These are phyloP conservation scores for Dimargaris xerosporica DNA, from an alignment of 192 early-diverging fungal genomes.

Conservation along the genomic window DNA sequence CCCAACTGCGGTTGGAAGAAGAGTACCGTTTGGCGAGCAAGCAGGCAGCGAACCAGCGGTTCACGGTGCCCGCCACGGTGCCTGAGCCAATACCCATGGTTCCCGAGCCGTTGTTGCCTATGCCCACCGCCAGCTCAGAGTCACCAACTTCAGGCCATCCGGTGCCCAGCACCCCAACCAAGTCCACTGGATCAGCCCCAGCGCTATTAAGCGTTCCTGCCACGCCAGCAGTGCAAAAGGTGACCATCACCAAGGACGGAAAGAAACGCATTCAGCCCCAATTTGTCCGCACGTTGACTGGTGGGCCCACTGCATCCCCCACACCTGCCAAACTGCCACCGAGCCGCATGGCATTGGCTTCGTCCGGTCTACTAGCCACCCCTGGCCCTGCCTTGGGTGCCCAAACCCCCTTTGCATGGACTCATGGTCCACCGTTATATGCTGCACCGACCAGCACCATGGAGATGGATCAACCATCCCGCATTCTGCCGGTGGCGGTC, in stretches of 20 bases:
- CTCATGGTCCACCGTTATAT: neutral
- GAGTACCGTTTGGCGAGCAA: constrained; percentile 15
- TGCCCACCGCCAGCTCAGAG: too few relatives aligned
- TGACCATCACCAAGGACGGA: constrained; percentile 47
- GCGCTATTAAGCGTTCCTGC: constrained; percentile 7
- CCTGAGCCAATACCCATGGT: constrained; percentile 15
- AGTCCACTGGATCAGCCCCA: neutral
- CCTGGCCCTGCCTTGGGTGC: neutral
- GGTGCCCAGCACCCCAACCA: constrained; percentile 3
- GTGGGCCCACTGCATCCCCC: too few relatives aligned
- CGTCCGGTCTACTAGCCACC: neutral
- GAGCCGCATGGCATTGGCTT: neutral
- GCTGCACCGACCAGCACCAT: neutral
- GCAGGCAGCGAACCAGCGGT: constrained; percentile 18
- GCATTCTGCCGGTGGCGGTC: neutral
- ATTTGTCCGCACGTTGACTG: constrained; percentile 27
- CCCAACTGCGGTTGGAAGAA: constrained; percentile 52
- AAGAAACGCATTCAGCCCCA: constrained; percentile 71
- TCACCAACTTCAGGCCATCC: too few relatives aligned
- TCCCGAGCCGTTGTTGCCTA: constrained; percentile 9
- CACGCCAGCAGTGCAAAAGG: neutral
- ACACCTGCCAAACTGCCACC: neutral
- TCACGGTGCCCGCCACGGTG: constrained; percentile 13
- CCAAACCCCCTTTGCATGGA: neutral
- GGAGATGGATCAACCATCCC: constrained; percentile 8